Evolutionary conservation across 768 basidiomycete genomes (phyloP).

Genomic region (Hypholoma fasciculare): DNA sequence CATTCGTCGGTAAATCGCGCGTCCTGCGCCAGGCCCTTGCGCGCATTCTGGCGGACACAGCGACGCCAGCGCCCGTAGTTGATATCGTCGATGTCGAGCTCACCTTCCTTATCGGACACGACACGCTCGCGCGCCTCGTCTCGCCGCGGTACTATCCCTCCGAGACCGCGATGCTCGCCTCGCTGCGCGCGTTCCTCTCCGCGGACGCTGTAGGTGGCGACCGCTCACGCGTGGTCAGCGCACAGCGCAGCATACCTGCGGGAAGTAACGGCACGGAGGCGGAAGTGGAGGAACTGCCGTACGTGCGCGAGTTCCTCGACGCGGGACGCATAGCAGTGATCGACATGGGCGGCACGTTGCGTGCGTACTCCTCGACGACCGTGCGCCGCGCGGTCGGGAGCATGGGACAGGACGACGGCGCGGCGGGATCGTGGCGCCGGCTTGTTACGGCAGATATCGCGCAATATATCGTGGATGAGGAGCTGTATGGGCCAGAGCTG

Average conservation of each 20-base stretch:
- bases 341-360: slow-evolving; percentile 58
- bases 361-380: slow-evolving; percentile 67
- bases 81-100: slow-evolving; percentile 38
- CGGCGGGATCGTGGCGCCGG: slow-evolving; percentile 40
- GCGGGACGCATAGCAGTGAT: slow-evolving; percentile 55
- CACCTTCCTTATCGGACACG: slow-evolving; percentile 77
- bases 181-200: slow-evolving; percentile 61
- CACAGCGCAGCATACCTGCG: slow-evolving; percentile 40
- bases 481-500: slow-evolving; percentile 38
- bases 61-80: slow-evolving; percentile 9
- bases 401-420: slow-evolving; percentile 18
- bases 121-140: slow-evolving; percentile 83
- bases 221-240: slow-evolving; percentile 66
- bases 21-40: slow-evolving; percentile 54
- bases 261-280: background rate
- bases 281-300: slow-evolving; percentile 20
- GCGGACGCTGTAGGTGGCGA: slow-evolving; percentile 40
- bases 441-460: slow-evolving; percentile 49
- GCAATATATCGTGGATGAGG: slow-evolving; percentile 48
- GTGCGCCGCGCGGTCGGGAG: slow-evolving; percentile 49
- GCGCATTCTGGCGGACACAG: slow-evolving; percentile 27
- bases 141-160: slow-evolving; percentile 73
- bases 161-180: slow-evolving; percentile 49
- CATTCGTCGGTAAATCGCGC: slow-evolving; percentile 81
- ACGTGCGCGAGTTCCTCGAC: slow-evolving; percentile 51